Evolutionary conservation across 495 filamentous ascomycete genomes (phyloP).

Genomic region (Schizothecium vesticola): DNA sequence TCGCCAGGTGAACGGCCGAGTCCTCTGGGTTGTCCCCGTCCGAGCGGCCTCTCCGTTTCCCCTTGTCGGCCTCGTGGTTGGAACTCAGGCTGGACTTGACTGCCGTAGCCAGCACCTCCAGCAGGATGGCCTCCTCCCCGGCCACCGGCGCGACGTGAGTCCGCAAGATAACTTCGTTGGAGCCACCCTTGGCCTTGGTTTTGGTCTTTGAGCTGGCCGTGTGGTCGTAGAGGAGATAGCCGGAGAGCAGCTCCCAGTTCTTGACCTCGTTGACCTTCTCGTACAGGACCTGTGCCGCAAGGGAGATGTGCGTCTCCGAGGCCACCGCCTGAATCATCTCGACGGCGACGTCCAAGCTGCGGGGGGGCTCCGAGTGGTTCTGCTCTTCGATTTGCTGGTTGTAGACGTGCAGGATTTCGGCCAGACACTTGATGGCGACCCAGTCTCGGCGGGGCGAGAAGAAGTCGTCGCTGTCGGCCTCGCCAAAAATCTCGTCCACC

Average conservation of each 20-base stretch:
- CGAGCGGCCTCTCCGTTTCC: conserved; percentile 52
- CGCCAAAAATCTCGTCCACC: conserved; percentile 61
- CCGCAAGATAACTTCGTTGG: conserved; percentile 52
- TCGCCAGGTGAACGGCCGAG: conserved; percentile 65
- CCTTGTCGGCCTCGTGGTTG: conserved; percentile 56
- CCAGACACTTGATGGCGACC: conserved; percentile 87
- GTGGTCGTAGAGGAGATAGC: conserved; percentile 89
- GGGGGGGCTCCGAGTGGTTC: conserved; percentile 35
- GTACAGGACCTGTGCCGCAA: conserved; percentile 80
- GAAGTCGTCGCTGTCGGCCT: conserved; percentile 69
- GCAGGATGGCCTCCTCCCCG: conserved; percentile 74
- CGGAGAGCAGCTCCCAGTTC: conserved; percentile 83
- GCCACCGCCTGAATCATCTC: conserved; percentile 50
- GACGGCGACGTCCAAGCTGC: conserved; percentile 39
- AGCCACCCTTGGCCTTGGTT: conserved; percentile 34
- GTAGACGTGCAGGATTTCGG: conserved; percentile 75
- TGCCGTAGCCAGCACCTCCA: conserved; percentile 78
- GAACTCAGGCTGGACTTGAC: conserved; percentile 63
- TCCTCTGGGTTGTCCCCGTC: conserved; percentile 66
- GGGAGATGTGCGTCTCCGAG: conserved; percentile 72
- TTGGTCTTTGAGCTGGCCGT: conserved; percentile 50
- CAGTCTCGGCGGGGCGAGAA: conserved; percentile 71
- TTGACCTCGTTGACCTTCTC: conserved; percentile 71
- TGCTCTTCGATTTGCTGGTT: conserved; percentile 51
- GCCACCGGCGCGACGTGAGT: conserved; percentile 65